Conservation (phyloP, 768 basidiomycete genomes). For the Termitomyces bulborhizus region DNA sequence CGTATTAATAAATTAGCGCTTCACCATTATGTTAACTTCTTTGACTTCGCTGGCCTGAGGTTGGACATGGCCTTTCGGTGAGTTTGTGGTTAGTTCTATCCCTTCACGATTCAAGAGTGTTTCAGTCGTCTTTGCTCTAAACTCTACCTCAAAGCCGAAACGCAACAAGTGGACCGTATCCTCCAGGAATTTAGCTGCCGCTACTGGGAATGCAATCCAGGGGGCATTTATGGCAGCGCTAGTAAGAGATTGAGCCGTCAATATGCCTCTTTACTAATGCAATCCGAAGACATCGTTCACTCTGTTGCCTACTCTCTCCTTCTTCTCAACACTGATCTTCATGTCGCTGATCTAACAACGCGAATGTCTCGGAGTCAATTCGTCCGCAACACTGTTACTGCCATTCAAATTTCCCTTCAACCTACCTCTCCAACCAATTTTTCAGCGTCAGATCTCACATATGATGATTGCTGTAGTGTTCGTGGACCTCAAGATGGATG, state of each 20-base stretch:
- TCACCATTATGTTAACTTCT: conserved; percentile 78
- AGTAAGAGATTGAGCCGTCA: conserved; percentile 46
- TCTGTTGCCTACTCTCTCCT: conserved; percentile 90
- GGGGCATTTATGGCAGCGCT: conserved; percentile 72
- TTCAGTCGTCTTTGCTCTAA: conserved; percentile 82
- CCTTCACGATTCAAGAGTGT: neutral
- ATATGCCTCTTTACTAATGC: conserved; percentile 4
- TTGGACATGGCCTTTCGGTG: conserved; percentile 90
- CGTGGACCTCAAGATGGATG: conserved; percentile 53
- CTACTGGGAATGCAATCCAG: conserved; percentile 90
- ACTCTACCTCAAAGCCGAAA: conserved; percentile 91
- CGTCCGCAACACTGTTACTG: conserved; percentile 83
- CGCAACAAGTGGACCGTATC: conserved; percentile 96
- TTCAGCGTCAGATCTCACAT: conserved; percentile 57
- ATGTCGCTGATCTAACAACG: conserved; percentile 82
- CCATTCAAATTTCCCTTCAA: conserved; percentile 75
- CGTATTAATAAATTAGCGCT: conserved; percentile 71
- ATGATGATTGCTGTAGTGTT: conserved; percentile 60
- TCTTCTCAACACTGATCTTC: conserved; percentile 94
- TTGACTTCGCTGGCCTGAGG: conserved; percentile 79
- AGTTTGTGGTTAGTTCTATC: conserved; percentile 7
- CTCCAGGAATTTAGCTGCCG: conserved; percentile 85
- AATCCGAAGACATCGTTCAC: conserved; percentile 76
- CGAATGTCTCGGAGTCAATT: conserved; percentile 94
- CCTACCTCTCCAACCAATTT: conserved; percentile 39